These are phyloP conservation scores for Psidium friedrichsthalianum DNA, from an alignment of 345 rosid genomes.

Conservation along the genomic window DNA sequence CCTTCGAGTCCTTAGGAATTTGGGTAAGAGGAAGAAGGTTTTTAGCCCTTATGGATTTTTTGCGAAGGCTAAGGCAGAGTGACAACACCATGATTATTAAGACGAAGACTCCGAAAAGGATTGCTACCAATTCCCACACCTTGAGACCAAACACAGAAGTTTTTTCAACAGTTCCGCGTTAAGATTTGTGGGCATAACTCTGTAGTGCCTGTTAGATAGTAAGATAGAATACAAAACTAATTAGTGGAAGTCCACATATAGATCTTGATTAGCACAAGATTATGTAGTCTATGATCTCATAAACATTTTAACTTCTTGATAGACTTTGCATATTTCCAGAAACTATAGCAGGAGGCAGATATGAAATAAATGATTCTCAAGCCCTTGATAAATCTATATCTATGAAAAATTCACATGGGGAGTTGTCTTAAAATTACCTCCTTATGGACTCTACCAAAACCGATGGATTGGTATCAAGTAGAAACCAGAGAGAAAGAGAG, in stretches of 20 bases:
- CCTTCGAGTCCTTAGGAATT: slow-evolving; percentile 42
- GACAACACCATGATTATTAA: slow-evolving; percentile 43
- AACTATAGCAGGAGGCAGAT: neutral
- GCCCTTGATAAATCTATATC: neutral
- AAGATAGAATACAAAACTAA: neutral
- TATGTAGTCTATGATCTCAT: neutral
- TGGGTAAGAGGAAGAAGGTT: slow-evolving; percentile 37
- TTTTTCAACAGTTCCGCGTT: slow-evolving; percentile 39
- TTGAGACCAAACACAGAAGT: slow-evolving; percentile 36
- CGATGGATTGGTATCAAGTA: neutral
- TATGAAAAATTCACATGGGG: neutral
- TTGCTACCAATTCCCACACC: slow-evolving; percentile 65
- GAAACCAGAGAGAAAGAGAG: neutral
- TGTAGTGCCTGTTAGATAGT: neutral
- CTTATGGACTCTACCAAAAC: neutral
- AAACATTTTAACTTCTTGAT: neutral
- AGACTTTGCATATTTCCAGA: neutral
- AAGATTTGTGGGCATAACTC: slow-evolving; percentile 53
- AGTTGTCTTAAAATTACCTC: neutral
- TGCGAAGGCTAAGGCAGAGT: slow-evolving; percentile 64
- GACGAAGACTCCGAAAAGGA: slow-evolving; percentile 43
- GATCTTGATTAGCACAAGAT: neutral
- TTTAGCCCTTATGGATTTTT: slow-evolving; percentile 47
- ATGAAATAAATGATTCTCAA: neutral
- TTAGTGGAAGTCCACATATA: neutral